Base-by-base conservation (phyloP, 768 basidiomycete species). In the Glaciozyma antarctica region DNA sequence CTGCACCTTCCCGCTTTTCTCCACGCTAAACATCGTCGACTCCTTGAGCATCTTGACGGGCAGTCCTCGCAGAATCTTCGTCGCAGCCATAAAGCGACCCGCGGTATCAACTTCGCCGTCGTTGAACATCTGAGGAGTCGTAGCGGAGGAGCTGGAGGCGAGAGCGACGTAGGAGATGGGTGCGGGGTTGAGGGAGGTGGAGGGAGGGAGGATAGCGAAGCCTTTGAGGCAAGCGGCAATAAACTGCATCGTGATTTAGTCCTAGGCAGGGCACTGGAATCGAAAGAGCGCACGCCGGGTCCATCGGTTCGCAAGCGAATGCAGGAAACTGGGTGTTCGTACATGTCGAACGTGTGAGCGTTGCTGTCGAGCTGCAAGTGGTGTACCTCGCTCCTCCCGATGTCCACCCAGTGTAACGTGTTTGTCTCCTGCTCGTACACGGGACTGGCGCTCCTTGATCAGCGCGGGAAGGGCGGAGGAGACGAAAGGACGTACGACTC, bases 321-420 rank as follows among this genome's bases (percentile, higher is more conserved):
- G 24, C 61, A 62, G 2, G 54, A 56, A 6, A 54, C 32, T 22
- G 45, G 54, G 34, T 54, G 53, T 5, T 32, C 54, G 54, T 62
- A 62, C 41, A 30, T 56, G 47, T 62, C 61, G 30, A 62, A 44
- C 52, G 43, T n/a, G 61, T 62, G 61, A 2, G 45, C 21, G 28
- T n/a, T 48, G 28, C 45, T 34, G 6, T 17, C 21, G 7, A 62
- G 54, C 21, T 56, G 43, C 19, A 47, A 26, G 30, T 62, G 61
- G 45, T 62, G 61, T 4, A 62, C 61, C 10, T 62, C 30, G 44
- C 30, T 30, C 9, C 45, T 38, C 22, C 15, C 61, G 28, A 62
- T 62, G 44, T 62, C 61, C 26, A 62, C 21, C 22, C 55, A 62
- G 32, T 62, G 61, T 3, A 62, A 30, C 30, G 54, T 56, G 30